These are phyloP conservation scores for Platanus orientalis DNA, from an alignment of 164 flowering plant species.

Conservation along the genomic window DNA sequence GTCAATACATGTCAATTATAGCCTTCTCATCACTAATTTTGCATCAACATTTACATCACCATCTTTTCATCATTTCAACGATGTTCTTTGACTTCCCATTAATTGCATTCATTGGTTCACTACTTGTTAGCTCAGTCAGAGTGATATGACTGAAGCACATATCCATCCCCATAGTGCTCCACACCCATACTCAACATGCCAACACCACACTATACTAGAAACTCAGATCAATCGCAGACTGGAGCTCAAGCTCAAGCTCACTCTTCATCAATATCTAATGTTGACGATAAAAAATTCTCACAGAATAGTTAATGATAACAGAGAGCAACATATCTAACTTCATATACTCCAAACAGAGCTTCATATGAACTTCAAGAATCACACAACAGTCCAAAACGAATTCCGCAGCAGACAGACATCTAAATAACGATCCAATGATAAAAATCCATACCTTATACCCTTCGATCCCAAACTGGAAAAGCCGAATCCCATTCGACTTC, in stretches of 20 bases:
- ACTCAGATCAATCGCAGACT: not conserved
- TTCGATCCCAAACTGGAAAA: slow-evolving; percentile 80
- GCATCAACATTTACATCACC: no score
- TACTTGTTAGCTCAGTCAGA: no score
- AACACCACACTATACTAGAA: not conserved
- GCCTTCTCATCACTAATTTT: no score
- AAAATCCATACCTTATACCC: slow-evolving; percentile 52
- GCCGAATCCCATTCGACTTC: slow-evolving; percentile 58
- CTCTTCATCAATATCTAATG: not conserved
- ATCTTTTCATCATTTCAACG: no score
- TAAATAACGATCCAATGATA: not conserved
- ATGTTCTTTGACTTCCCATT: no score
- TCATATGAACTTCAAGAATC: no score
- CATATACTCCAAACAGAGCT: no score
- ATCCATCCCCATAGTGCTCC: no score
- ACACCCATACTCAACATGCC: not conserved
- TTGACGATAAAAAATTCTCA: not conserved
- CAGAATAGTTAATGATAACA: no score
- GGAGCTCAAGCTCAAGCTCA: not conserved
- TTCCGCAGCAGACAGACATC: not conserved
- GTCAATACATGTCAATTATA: no score
- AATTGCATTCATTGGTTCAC: no score
- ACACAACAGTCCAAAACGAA: not conserved
- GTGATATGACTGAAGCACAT: not conserved
- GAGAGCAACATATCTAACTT: no score